Evolutionary conservation across 805 yeast species (phyloP).

Genomic region (Ogataea parapolymorpha): DNA sequence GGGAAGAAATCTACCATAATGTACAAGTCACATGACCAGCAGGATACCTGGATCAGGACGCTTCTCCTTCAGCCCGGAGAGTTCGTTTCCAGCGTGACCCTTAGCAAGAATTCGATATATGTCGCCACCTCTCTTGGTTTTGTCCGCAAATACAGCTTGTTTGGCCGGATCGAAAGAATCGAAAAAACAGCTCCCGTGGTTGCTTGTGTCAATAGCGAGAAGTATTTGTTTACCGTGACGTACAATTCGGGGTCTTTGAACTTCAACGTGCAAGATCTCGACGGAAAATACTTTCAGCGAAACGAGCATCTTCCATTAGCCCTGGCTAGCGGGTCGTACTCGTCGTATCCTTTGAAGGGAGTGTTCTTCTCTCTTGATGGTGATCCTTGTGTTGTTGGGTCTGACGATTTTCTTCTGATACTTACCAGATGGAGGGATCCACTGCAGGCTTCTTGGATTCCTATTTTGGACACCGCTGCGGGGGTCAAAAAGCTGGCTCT

Average conservation of each 20-base stretch:
- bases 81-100: conserved; percentile 61
- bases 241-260: conserved; percentile 31
- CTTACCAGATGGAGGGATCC: conserved; percentile 76
- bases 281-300: conserved; percentile 38
- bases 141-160: conserved; percentile 63
- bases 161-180: conserved; percentile 69
- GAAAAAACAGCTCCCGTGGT: conserved; percentile 72
- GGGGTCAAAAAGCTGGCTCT: conserved; percentile 50
- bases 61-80: conserved; percentile 45
- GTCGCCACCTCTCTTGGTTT: conserved; percentile 78
- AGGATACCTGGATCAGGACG: conserved; percentile 68
- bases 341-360: conserved; percentile 45
- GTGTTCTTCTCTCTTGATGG: conserved; percentile 85
- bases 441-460: conserved; percentile 81
- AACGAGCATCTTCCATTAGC: conserved; percentile 45
- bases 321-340: conserved; percentile 8
- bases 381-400: conserved; percentile 87
- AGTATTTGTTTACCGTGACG: conserved; percentile 52
- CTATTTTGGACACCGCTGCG: conserved; percentile 61
- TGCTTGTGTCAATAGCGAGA: conserved; percentile 61
- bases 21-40: conserved; percentile 66
- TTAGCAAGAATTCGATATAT: conserved; percentile 57
- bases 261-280: conserved; percentile 36
- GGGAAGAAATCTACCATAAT: conserved; percentile 35
- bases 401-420: conserved; percentile 66